Percentiles rank a stretch among this genome's conserved stretches.
Evolutionary conservation across 257 asterid genomes (phyloP).

Genomic region (Scutellaria baicalensis): DNA sequence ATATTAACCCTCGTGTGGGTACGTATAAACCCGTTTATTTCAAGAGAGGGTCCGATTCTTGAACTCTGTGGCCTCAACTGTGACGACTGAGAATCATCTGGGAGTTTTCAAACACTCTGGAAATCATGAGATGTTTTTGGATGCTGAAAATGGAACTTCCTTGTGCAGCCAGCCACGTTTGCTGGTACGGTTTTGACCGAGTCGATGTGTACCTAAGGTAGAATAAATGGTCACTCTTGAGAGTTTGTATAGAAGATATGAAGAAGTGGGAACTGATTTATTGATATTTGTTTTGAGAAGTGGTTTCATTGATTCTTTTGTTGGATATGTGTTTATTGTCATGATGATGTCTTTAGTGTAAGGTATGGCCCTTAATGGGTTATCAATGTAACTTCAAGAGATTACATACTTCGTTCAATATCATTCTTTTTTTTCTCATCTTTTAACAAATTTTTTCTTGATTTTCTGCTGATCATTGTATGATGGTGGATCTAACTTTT

Average conservation of each 20-base stretch:
- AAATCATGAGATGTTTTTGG: no score
- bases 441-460: not conserved
- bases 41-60: conserved; percentile 74
- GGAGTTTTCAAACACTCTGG: no score
- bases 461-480: not conserved
- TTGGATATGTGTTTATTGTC: conserved; percentile 5
- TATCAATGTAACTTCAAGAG: not conserved
- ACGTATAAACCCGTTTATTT: conserved; percentile 76
- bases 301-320: conserved; percentile 33
- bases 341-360: conserved; percentile 4
- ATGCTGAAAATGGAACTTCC: not conserved
- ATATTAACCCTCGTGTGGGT: conserved; percentile 81
- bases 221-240: conserved; percentile 10
- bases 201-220: not conserved
- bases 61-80: conserved; percentile 82
- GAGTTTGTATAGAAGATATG: conserved; percentile 27
- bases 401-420: conserved; percentile 1
- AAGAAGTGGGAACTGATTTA: conserved; percentile 15
- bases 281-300: conserved; percentile 15
- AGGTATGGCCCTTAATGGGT: conserved; percentile 12
- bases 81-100: conserved; percentile 31
- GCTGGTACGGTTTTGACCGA: conserved; percentile 12
- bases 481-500: no score
- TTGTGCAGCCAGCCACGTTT: conserved; percentile 16
- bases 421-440: not conserved